Evolutionary conservation across 371 early-diverging fungal genomes (phyloP).

Genomic region (Blyttiomyces sp.): DNA sequence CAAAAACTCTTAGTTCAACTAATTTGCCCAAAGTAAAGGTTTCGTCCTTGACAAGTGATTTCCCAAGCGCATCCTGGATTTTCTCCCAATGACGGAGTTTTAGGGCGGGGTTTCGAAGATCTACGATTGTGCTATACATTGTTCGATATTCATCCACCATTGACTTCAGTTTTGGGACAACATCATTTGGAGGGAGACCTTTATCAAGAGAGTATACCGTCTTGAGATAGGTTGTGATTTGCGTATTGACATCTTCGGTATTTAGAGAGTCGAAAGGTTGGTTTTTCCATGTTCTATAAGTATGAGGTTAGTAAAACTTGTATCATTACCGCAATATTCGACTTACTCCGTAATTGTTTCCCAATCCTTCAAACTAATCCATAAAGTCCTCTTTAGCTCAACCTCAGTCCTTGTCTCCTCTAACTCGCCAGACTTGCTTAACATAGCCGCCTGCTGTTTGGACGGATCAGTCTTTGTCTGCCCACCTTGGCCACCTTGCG

Average conservation of each 20-base stretch:
- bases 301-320: too few species aligned
- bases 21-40: slow-evolving; percentile 44
- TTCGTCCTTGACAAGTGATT: slow-evolving; percentile 49
- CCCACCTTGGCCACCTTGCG: slow-evolving; percentile 9
- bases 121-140: slow-evolving; percentile 57
- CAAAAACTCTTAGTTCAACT: slow-evolving; percentile 48
- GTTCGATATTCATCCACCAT: slow-evolving; percentile 51
- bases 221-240: slow-evolving; percentile 48
- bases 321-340: too few species aligned
- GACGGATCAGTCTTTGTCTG: slow-evolving; percentile 8
- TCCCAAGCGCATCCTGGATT: slow-evolving; percentile 58
- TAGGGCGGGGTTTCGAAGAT: slow-evolving; percentile 55
- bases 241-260: slow-evolving; percentile 50
- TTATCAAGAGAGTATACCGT: slow-evolving; percentile 54
- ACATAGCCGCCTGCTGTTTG: slow-evolving; percentile 1
- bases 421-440: slow-evolving; percentile 28
- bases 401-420: slow-evolving; percentile 52
- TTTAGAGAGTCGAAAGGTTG: slow-evolving; percentile 48
- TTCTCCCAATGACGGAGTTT: slow-evolving; percentile 60
- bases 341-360: slow-evolving; percentile 44
- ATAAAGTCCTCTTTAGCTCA: slow-evolving; percentile 49
- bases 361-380: slow-evolving; percentile 53
- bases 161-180: slow-evolving; percentile 52
- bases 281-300: slow-evolving; percentile 41
- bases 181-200: slow-evolving; percentile 60